These are phyloP conservation scores for Lichtheimia ornata DNA, from an alignment of 371 early-diverging fungal species.

Conservation along the genomic window DNA sequence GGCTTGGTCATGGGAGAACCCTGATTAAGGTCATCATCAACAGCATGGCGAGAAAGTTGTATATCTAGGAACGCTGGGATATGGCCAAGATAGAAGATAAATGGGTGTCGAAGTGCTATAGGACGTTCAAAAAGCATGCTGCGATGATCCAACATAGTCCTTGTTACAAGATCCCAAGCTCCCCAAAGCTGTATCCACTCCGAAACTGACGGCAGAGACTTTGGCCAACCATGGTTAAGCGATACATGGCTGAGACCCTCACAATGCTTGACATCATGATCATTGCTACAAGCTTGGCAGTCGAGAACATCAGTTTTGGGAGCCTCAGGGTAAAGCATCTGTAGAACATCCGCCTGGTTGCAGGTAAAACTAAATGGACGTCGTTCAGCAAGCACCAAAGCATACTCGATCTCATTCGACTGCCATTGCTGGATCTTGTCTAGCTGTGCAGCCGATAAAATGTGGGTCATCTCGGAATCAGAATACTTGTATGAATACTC, in stretches of 20 bases:
- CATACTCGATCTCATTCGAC: slow-evolving; percentile 64
- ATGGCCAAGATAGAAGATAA: slow-evolving; percentile 91
- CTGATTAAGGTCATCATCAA: slow-evolving; percentile 36
- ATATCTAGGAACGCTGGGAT: slow-evolving; percentile 87
- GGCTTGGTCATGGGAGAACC: slow-evolving; percentile 55
- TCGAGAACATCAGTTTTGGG: slow-evolving; percentile 2
- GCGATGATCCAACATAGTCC: slow-evolving; percentile 56
- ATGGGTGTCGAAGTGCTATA: slow-evolving; percentile 85
- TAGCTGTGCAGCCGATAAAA: slow-evolving; percentile 60
- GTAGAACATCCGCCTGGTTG: slow-evolving; percentile 13
- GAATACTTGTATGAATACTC: slow-evolving; percentile 90
- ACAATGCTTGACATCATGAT: slow-evolving; percentile 11
- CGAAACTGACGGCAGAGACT: slow-evolving; percentile 45
- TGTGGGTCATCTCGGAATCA: slow-evolving; percentile 52
- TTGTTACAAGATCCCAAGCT: slow-evolving; percentile 76
- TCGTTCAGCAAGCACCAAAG: slow-evolving; percentile 74
- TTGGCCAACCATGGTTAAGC: slow-evolving; percentile 26
- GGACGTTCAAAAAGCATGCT: slow-evolving; percentile 69
- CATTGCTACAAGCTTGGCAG: slow-evolving; percentile 11
- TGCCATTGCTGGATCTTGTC: slow-evolving; percentile 61
- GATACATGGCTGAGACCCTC: not conserved
- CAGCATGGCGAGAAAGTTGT: slow-evolving; percentile 66
- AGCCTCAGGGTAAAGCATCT: slow-evolving; percentile 12
- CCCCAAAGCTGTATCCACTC: slow-evolving; percentile 85
- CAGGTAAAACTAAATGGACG: slow-evolving; percentile 63